phyloP scores from a whole-genome alignment of 768 basidiomycete species.

The Hypholoma fasciculare region DNA sequence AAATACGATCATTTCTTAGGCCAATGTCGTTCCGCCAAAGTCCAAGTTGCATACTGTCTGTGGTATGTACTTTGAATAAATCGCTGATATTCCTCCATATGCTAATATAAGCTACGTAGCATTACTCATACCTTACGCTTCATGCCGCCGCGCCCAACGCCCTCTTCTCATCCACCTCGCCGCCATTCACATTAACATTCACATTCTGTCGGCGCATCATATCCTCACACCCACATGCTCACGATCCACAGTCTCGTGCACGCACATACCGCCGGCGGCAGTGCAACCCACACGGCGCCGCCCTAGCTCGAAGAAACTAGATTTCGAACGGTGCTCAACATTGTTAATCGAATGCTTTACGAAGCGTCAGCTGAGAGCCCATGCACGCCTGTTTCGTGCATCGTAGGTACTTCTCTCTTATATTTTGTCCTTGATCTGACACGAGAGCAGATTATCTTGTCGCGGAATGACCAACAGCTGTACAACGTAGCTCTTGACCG shows the following conservation, averaged over 20 bases:
- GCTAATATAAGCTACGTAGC: no score
- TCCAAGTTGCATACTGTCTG: no score
- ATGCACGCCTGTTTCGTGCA: no score
- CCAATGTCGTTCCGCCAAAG: no score
- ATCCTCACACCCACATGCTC: neutral
- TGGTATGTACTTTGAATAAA: no score
- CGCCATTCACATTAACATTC: neutral
- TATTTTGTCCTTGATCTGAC: neutral
- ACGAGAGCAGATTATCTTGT: slow-evolving; percentile 59
- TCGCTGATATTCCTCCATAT: no score
- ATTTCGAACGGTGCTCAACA: slow-evolving; percentile 62
- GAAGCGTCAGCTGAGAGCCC: no score
- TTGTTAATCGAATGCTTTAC: slow-evolving; percentile 61
- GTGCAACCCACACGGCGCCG: no score
- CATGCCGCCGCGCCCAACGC: slow-evolving; percentile 15
- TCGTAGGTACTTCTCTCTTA: neutral
- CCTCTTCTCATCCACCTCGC: slow-evolving; percentile 1
- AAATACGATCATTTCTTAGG: no score
- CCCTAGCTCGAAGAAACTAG: slow-evolving; percentile 40
- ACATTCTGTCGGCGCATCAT: neutral
- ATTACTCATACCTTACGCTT: no score
- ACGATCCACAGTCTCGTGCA: no score
- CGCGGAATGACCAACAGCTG: slow-evolving; percentile 70
- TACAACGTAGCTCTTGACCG: slow-evolving; percentile 72
- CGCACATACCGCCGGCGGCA: no score